Conservation (phyloP, 129 eudicot genomes). For the Centaurea solstitialis region DNA sequence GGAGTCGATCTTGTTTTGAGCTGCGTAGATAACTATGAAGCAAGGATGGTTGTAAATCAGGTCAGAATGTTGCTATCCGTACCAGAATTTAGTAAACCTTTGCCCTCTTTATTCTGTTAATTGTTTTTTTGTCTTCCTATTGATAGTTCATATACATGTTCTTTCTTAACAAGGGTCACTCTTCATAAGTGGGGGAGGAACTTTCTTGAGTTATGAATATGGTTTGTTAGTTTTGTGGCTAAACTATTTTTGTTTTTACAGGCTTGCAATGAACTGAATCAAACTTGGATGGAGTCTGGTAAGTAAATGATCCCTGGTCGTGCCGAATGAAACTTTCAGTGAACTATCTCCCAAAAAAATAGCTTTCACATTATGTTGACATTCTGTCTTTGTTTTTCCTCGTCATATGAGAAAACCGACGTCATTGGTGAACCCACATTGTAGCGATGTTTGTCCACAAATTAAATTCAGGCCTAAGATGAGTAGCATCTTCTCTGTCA, state of each 20-base stretch:
- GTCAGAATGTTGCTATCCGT: conserved; percentile 36
- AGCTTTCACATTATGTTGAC: background rate
- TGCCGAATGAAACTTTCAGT: background rate
- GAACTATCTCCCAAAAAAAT: background rate
- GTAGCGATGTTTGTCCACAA: background rate
- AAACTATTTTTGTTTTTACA: conserved; percentile 32
- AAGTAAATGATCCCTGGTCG: conserved; percentile 12
- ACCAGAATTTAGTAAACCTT: background rate
- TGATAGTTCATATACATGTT: background rate
- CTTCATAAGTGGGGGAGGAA: background rate
- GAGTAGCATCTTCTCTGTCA: background rate
- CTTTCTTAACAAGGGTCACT: background rate
- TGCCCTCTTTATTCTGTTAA: background rate
- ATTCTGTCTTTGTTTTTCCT: background rate
- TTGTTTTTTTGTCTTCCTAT: background rate
- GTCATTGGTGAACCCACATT: background rate
- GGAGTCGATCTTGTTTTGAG: conserved; percentile 97
- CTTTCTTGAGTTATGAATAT: background rate
- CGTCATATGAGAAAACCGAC: background rate
- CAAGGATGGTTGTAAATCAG: conserved; percentile 99
- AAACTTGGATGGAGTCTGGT: conserved; percentile 99
- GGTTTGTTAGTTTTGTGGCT: conserved; percentile 15
- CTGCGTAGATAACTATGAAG: conserved; percentile 98
- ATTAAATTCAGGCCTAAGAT: background rate
- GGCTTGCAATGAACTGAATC: conserved; percentile 98